These are phyloP conservation scores for Pythium scleroteichum DNA, from an alignment of 352 stramenopile genomes.

Conservation along the genomic window DNA sequence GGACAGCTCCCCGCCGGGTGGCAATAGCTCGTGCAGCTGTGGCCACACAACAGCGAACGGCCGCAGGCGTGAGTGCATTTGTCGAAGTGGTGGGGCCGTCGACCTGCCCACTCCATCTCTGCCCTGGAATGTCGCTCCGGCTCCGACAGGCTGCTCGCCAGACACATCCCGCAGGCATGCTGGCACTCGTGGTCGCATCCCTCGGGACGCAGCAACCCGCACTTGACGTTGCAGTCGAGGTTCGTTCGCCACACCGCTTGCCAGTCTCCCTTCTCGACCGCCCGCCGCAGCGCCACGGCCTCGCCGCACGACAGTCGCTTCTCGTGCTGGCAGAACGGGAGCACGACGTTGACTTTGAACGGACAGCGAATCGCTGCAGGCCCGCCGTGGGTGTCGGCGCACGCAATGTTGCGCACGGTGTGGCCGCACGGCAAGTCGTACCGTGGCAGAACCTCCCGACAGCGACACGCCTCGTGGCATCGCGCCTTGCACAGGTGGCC, in stretches of 20 bases:
- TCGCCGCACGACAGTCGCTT: not conserved
- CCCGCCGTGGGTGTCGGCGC: slow-evolving; percentile 20
- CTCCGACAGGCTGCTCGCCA: slow-evolving; percentile 35
- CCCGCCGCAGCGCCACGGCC: not conserved
- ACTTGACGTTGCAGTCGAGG: slow-evolving; percentile 30
- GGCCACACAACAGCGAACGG: slow-evolving; percentile 60
- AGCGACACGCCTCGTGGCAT: slow-evolving; percentile 66
- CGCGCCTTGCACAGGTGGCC: slow-evolving; percentile 55
- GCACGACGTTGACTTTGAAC: slow-evolving; percentile 16
- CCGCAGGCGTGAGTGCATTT: slow-evolving; percentile 64
- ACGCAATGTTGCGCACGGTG: not conserved
- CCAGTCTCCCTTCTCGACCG: slow-evolving; percentile 23
- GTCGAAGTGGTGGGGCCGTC: slow-evolving; percentile 23
- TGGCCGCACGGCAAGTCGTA: slow-evolving; percentile 62
- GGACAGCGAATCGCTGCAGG: slow-evolving; percentile 31
- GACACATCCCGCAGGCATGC: slow-evolving; percentile 36
- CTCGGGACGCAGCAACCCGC: slow-evolving; percentile 12
- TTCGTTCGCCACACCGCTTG: slow-evolving; percentile 8
- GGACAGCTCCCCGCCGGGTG: slow-evolving; percentile 50
- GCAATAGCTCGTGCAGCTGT: slow-evolving; percentile 58
- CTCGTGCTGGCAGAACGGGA: slow-evolving; percentile 37
- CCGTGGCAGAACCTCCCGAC: slow-evolving; percentile 38
- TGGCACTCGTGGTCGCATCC: slow-evolving; percentile 43
- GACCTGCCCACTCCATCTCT: slow-evolving; percentile 32
- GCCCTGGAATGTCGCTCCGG: slow-evolving; percentile 14